Percentiles rank a stretch among this genome's conserved stretches.
Conservation (phyloP, 2,329 filamentous ascomycete genomes). For the Simplicillium aogashimaense region DNA sequence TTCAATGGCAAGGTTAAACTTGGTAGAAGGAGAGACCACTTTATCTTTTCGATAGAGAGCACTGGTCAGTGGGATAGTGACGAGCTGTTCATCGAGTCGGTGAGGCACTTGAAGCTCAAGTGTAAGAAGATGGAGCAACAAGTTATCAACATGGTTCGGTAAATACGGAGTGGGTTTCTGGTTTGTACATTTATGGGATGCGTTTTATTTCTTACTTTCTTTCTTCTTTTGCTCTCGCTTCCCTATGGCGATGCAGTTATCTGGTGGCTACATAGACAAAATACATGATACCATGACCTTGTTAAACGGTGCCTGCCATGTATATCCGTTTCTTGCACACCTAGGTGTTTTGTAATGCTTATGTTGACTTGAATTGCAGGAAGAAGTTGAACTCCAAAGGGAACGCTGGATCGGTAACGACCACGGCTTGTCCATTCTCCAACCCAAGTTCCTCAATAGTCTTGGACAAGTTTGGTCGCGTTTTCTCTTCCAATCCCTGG, state of each 20-base stretch:
- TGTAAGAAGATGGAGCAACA: constrained; percentile 64
- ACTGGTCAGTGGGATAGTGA: constrained; percentile 93
- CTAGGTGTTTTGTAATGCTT: background rate
- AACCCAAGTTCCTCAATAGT: constrained; percentile 66
- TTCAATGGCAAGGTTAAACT: constrained; percentile 95
- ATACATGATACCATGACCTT: constrained; percentile 9
- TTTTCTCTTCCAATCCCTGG: constrained; percentile 72
- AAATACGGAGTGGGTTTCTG: constrained; percentile 10
- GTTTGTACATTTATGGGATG: constrained; percentile 2
- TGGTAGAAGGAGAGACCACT: constrained; percentile 83
- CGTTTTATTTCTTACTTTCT: constrained; percentile 11
- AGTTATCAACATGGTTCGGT: constrained; percentile 54
- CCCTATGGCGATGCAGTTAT: background rate
- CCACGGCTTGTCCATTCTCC: constrained; percentile 74
- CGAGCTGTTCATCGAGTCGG: constrained; percentile 81
- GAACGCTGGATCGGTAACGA: constrained; percentile 88
- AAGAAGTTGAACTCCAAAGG: constrained; percentile 56
- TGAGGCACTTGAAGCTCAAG: constrained; percentile 79
- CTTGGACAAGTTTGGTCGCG: constrained; percentile 69
- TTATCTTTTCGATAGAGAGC: constrained; percentile 94
- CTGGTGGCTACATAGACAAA: background rate
- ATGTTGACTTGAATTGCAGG: constrained; percentile 32
- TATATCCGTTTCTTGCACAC: background rate
- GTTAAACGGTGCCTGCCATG: background rate
- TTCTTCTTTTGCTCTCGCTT: constrained; percentile 8